Base-by-base conservation (phyloP, 208 protist species). In the Angomonas ambiguus region DNA sequence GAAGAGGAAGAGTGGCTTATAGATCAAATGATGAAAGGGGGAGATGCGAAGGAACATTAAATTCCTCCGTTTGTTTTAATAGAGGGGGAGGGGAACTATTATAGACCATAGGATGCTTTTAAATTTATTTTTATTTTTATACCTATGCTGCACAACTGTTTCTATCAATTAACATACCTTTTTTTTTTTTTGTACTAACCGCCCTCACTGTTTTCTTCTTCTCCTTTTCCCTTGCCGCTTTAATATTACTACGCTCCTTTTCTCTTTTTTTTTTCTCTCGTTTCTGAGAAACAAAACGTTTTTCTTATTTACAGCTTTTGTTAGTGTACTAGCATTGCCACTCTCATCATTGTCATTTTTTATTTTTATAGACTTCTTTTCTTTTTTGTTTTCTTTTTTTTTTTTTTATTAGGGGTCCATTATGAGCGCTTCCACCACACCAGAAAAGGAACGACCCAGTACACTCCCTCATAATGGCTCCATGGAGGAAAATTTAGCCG, bases 1-100 rank as follows among this genome's bases (percentile, higher is more conserved):
- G 88, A 92, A 25, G 85, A 94, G 69, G 85, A 94, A 70, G 88
- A 70, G 56, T 94, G 88, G 85, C 59, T 94, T 2, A 65, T 94
- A 34, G 66, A 94, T 61, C 88, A 94, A 72, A 92, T 94, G 85
- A 75, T 94, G 71, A 33, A 10, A 11, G 30, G 68, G 10, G 35
- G 28, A 0, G 63, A 31, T 51, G 11, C 16, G 30, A 42, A 51
- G 27, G 49, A n/a, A 25, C 24, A 22, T 6, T 59, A n/a, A 59
- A 22, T 11, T 6, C 4, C n/a, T n/a, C n/a, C n/a, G n/a, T n/a
- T n/a, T n/a, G n/a, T n/a, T n/a, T n/a, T n/a, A n/a, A n/a, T n/a
- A n/a, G n/a, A n/a, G n/a, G n/a, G n/a, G n/a, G n/a, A n/a, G n/a
- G n/a, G n/a, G n/a, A n/a, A n/a, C n/a, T n/a, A n/a, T n/a, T n/a